Base-by-base conservation (phyloP, 441 rosid species). In the Bruguiera hainesii region DNA sequence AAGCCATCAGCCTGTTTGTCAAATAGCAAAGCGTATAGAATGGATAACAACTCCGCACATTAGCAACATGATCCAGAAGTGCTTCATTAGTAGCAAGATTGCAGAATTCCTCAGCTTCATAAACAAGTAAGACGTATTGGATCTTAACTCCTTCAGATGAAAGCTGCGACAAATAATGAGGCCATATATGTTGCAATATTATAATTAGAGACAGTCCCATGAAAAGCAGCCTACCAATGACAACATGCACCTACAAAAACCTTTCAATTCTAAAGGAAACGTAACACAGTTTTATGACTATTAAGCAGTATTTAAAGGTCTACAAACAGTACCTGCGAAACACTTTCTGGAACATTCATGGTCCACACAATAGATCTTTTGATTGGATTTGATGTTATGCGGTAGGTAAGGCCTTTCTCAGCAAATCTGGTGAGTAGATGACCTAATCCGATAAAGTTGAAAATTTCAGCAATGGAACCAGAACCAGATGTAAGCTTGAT, bases 351-450 rank as follows among this genome's bases (percentile, higher is more conserved):
- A 71, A 81, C 81, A 52, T 73, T 73, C 91, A 95, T 84, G 71
- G 88, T 84, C 98, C 98, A 96, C 62, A 88, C 67, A 74, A 96
- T 81, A 76, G 98, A 96, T 80, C 87, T 88, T 81, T 88, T 90
- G 74, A 96, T 78, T 50, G 91, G 88, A 81, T 96, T 93, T 65
- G 91, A 76, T 57, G 83, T 80, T 79, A 96, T 72, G 18, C 87
- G 89, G 74, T 79, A 85, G 8, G 80, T 65, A 76, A 90, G 78
- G 70, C 96, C 96, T 76, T 96, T 96, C 61, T 96, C 98, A 52
- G 91, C 78, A 73, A 96, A 89, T 81, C 88, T 84, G 64, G 93
- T 81, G 64, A 96, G 96, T 76, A 93, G 83, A 80, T 85, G 90
- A 58, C 98, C 99, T 96, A 78, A 59, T 80, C 61, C 63, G 73